Base-by-base conservation (phyloP, 2,329 filamentous ascomycete species). In the Chrysoporthe cubensis region DNA sequence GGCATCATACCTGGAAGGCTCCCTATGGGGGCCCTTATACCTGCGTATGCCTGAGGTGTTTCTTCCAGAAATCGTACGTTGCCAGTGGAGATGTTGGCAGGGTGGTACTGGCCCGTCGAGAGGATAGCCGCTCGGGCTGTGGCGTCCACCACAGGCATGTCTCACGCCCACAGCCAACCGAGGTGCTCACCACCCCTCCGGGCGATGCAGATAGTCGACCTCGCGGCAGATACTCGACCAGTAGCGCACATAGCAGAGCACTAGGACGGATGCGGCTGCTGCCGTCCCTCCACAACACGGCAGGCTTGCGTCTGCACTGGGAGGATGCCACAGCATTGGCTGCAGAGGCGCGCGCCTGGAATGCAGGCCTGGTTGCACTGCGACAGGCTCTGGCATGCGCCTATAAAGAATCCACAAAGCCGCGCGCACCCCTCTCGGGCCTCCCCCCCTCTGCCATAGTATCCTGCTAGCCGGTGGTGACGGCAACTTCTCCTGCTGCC, bases 341-440 rank as follows among this genome's bases (percentile, higher is more conserved):
- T 60, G 40, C 40, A 43, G 57, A 43, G 57, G 40, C 37, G 57
- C 57, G 37, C n/a, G 40, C 40, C 44, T 40, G 60, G 60, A 62
- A 62, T 62, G 60, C 60, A 50, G 44, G 32, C 9, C 5, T 46
- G 44, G 43, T 34, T n/a, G 21, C 57, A 26, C n/a, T 18, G 57
- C 21, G 14, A 60, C 57, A 40, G 57, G 40, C 21, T 2, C 3
- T 32, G 16, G 26, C 9, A 18, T 32, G 34, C 43, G 44, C 16
- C 34, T 62, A 62, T 58, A 62, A 60, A 62, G 60, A 37, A n/a
- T 62, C 14, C 60, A 50, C 32, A 40, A n/a, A 18, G 44, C 50
- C 14, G 50, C 50, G 16, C 43, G 18, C 58, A 7, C 43, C 32
- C 11, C 44, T 26, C 16, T 34, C 6, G 3, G 18, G 43, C 32